Percentiles rank a stretch among this genome's conserved stretches.
Conservation (phyloP, 2,329 filamentous ascomycete species). For the Aspergillus floridensis region DNA sequence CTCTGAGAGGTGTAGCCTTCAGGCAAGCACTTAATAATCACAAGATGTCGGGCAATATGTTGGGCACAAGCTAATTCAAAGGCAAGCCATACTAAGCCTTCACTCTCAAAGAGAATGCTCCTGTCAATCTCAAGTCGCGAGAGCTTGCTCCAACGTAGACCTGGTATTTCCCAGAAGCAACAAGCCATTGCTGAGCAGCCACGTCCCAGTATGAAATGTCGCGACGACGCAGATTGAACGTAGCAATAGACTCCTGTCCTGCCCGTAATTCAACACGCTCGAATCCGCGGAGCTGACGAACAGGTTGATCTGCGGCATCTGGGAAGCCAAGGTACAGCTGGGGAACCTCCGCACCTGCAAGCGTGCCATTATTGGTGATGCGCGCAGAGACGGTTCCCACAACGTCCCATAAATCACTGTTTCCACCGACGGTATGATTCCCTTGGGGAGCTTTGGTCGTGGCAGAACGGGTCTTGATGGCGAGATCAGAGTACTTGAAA, state of each 20-base stretch:
- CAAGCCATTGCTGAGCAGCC: slow-evolving; percentile 33
- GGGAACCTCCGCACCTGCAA: slow-evolving; percentile 50
- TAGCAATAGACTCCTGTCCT: slow-evolving; percentile 42
- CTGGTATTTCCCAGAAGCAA: slow-evolving; percentile 22
- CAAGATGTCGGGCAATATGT: neutral
- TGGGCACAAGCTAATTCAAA: neutral
- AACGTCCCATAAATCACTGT: slow-evolving; percentile 53
- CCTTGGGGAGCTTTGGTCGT: slow-evolving; percentile 6
- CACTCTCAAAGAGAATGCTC: slow-evolving; percentile 8
- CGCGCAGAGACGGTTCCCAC: slow-evolving; percentile 50
- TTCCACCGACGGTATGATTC: slow-evolving; percentile 45
- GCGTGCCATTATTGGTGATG: slow-evolving; percentile 52
- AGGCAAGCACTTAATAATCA: neutral
- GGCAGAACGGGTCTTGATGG: neutral
- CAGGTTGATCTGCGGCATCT: slow-evolving; percentile 22
- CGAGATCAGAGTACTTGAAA: slow-evolving; percentile 20
- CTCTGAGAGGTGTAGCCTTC: neutral
- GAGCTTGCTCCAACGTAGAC: slow-evolving; percentile 28
- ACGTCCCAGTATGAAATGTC: slow-evolving; percentile 41
- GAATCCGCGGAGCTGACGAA: slow-evolving; percentile 51
- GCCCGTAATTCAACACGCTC: slow-evolving; percentile 48
- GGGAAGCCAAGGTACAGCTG: slow-evolving; percentile 57
- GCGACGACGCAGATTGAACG: slow-evolving; percentile 45
- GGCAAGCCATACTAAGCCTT: neutral
- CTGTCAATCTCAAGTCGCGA: slow-evolving; percentile 23